Conservation (phyloP, 2,329 filamentous ascomycete species). For the Aureobasidium lini region DNA sequence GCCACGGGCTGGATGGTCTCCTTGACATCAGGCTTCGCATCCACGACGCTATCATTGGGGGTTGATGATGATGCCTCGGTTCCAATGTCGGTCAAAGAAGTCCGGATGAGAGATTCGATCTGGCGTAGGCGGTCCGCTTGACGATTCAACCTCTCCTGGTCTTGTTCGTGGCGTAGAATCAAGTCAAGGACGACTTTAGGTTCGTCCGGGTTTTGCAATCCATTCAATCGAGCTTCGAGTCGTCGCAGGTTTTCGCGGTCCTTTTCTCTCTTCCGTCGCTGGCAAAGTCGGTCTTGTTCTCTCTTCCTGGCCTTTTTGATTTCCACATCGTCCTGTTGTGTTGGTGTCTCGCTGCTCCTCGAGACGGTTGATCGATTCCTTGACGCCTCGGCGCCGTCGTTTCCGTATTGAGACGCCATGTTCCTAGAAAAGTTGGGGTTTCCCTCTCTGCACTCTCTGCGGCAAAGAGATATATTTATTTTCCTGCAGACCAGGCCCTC, state of each 20-base stretch:
- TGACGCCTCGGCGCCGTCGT: not conserved
- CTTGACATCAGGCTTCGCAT: not conserved
- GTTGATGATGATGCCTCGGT: not conserved
- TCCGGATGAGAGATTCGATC: conserved; percentile 6
- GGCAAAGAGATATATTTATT: not conserved
- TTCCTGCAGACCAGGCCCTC: not conserved
- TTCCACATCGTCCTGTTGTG: conserved; percentile 10
- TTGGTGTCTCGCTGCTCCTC: conserved; percentile 6
- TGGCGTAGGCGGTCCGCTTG: conserved; percentile 12
- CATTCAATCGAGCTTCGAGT: conserved; percentile 13
- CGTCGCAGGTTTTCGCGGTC: conserved; percentile 14
- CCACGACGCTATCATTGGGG: not conserved
- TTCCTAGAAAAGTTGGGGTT: not conserved
- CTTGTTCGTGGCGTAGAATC: conserved; percentile 12
- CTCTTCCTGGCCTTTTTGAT: conserved; percentile 9
- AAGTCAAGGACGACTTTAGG: conserved; percentile 12
- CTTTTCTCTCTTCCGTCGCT: conserved; percentile 13
- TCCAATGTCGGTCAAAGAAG: conserved; percentile 2
- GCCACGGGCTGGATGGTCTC: not conserved
- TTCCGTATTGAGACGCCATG: conserved; percentile 7
- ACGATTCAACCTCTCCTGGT: conserved; percentile 9
- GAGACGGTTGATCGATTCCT: conserved; percentile 1
- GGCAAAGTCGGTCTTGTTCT: conserved; percentile 13
- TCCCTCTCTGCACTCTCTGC: not conserved
- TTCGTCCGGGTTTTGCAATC: conserved; percentile 11